A percentile compares a stretch with the other conserved stretches of the same genome.
These are phyloP conservation scores for Shiraia sp. DNA, from an alignment of 2,329 filamentous ascomycete species.

Conservation along the genomic window DNA sequence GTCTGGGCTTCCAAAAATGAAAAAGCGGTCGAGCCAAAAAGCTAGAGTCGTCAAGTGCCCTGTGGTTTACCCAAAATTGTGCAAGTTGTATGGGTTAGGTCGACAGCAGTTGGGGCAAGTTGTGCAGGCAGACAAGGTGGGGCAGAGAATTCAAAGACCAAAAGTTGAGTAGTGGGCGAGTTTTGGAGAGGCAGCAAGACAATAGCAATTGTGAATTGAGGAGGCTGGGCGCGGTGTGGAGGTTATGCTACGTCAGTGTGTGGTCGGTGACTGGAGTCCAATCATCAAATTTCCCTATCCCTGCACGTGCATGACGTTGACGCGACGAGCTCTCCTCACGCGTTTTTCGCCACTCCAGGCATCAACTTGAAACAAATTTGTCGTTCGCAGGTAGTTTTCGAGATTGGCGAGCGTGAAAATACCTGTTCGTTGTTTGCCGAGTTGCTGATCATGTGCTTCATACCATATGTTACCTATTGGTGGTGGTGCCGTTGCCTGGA, in stretches of 20 bases:
- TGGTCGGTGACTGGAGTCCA: conserved; percentile 10
- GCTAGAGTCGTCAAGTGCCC: conserved; percentile 4
- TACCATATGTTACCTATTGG: too few relatives aligned
- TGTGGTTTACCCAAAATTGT: conserved; percentile 3
- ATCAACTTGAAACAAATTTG: conserved; percentile 3
- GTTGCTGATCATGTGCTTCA: too few relatives aligned
- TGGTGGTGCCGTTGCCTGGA: too few relatives aligned
- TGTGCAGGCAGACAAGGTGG: neutral
- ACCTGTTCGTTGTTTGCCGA: too few relatives aligned
- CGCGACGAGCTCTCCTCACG: conserved; percentile 25
- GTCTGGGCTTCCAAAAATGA: too few relatives aligned
- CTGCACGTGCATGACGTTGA: conserved; percentile 28
- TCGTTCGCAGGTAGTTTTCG: too few relatives aligned
- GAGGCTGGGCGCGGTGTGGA: conserved; percentile 12
- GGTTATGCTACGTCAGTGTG: conserved; percentile 24
- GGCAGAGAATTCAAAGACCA: neutral
- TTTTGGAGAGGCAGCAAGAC: neutral
- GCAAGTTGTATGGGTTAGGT: too few relatives aligned
- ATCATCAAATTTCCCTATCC: conserved; percentile 2
- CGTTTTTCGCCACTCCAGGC: conserved; percentile 12
- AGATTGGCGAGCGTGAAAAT: too few relatives aligned
- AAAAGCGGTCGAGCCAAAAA: conserved; percentile 4
- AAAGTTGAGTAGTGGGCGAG: neutral
- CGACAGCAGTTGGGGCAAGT: neutral
- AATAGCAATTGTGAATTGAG: conserved; percentile 9